Evolutionary conservation across 495 filamentous ascomycete genomes (phyloP).

Genomic region (Penicillium cinerascens): DNA sequence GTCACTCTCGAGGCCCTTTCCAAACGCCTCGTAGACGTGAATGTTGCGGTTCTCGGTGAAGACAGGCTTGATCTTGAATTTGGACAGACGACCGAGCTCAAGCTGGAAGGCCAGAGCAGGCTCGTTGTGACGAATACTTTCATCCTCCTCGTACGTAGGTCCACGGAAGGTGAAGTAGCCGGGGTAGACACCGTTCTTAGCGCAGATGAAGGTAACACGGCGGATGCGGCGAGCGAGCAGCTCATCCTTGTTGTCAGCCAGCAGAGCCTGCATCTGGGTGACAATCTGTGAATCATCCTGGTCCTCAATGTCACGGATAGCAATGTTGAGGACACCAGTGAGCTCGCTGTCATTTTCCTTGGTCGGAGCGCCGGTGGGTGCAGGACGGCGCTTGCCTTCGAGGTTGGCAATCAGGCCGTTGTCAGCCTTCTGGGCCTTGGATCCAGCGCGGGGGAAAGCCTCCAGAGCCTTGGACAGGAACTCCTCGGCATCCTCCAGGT

Average conservation of each 20-base stretch:
- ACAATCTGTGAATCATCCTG: slow-evolving; percentile 80
- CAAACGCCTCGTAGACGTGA: slow-evolving; percentile 94
- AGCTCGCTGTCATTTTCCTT: slow-evolving; percentile 67
- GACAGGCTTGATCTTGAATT: slow-evolving; percentile 95
- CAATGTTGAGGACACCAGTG: slow-evolving; percentile 86
- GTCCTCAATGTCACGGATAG: slow-evolving; percentile 84
- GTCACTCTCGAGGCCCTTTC: slow-evolving; percentile 89
- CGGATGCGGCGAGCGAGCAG: slow-evolving; percentile 76
- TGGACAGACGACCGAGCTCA: slow-evolving; percentile 86
- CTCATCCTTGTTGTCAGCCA: slow-evolving; percentile 82
- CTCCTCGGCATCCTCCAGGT: slow-evolving; percentile 91
- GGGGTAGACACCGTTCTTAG: slow-evolving; percentile 90
- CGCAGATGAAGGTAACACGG: slow-evolving; percentile 93
- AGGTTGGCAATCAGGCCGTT: slow-evolving; percentile 68
- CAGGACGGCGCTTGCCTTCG: slow-evolving; percentile 64
- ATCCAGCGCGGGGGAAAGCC: slow-evolving; percentile 59
- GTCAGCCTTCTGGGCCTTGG: slow-evolving; percentile 38
- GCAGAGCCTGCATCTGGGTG: slow-evolving; percentile 64
- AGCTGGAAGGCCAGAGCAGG: slow-evolving; percentile 97
- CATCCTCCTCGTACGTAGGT: slow-evolving; percentile 82
- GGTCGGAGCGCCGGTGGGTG: slow-evolving; percentile 22
- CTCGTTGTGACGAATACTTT: slow-evolving; percentile 94
- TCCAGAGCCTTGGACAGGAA: slow-evolving; percentile 76
- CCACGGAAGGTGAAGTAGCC: slow-evolving; percentile 98
- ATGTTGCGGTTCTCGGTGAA: slow-evolving; percentile 99